Evolutionary conservation across 176 grass and related monocot species (phyloP), one percentile per base, ranked within the genome.

Genomic region (Olyra latifolia): DNA sequence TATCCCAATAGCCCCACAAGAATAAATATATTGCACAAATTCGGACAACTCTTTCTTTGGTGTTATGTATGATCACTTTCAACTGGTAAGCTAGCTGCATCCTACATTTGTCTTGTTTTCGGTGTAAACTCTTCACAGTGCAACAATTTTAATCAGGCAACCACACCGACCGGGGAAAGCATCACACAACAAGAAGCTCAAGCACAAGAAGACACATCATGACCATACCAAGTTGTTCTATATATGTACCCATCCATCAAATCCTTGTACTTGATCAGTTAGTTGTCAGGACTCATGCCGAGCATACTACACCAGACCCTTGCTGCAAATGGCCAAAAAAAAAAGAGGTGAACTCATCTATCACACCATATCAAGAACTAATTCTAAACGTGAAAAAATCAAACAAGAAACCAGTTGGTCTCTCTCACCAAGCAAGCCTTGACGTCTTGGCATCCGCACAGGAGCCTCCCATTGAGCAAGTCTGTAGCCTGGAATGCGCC

Each of bases 371-470:
- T 45, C 45, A 45, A 75, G 54, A 63, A 24, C 4, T 28, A 56
- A 42, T 1, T 19, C 4, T 28, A 56, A 42, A 50, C 0, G 27
- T 45, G 28, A 5, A 4, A 4, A 7, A 29, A 14, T 17, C 63
- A 76, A 41, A 17, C 23, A 81, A 20, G 66, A 66, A 14, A 15
- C 52, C 32, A 55, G 66, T 7, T 1, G 20, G 14, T 55, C 4
- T 23, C 1, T 42, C 92, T 89, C 59, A 94, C 92, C 77, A 0
- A 38, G 44, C 92, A 94, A 60, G 86, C 77, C 64, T 41, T 83
- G 17, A 94, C 77, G 17, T 94, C 92, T 41, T 87, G 83, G 66
- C 92, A 91, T 43, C 89, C 89, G 2, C 92, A 94, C 50, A 94
- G 24, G 44, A 94, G 84, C 58, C 22, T 91, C 41, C 92, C 92